Percentiles rank a stretch among this genome's conserved stretches.
phyloP scores from a whole-genome alignment of 148 eudicot genomes.

The Rhododendron henanense region DNA sequence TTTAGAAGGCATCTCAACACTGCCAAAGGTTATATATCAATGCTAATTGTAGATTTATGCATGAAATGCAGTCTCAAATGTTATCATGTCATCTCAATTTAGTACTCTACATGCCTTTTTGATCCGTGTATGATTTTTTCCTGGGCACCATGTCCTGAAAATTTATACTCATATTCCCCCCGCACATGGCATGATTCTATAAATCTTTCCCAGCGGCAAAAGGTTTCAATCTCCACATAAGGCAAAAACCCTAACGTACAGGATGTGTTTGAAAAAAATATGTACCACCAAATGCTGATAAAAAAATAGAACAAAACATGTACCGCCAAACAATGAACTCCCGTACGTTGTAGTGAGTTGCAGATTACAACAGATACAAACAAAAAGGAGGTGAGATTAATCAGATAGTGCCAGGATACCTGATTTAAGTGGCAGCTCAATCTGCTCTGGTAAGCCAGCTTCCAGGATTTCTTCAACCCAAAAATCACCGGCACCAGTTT shows the following conservation, averaged over 20 bases:
- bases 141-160: background rate
- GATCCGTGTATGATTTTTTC: background rate
- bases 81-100: background rate
- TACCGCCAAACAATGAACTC: background rate
- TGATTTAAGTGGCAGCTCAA: constrained; percentile 52
- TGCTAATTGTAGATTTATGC: background rate
- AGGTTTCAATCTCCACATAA: background rate
- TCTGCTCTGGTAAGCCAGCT: constrained; percentile 87
- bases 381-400: background rate
- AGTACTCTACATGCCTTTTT: background rate
- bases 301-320: background rate
- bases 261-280: background rate
- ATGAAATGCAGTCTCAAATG: background rate
- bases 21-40: background rate
- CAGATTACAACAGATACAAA: background rate
- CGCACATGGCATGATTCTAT: background rate
- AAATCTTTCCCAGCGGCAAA: background rate
- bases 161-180: background rate
- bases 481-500: constrained; percentile 74
- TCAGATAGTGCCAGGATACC: constrained; percentile 29
- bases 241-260: background rate
- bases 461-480: constrained; percentile 76
- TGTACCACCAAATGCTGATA: background rate
- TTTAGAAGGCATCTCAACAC: background rate
- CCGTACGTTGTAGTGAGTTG: background rate